Base-by-base conservation (phyloP, 1,284 basidiomycete species). In the Taiwanofungus camphoratus region DNA sequence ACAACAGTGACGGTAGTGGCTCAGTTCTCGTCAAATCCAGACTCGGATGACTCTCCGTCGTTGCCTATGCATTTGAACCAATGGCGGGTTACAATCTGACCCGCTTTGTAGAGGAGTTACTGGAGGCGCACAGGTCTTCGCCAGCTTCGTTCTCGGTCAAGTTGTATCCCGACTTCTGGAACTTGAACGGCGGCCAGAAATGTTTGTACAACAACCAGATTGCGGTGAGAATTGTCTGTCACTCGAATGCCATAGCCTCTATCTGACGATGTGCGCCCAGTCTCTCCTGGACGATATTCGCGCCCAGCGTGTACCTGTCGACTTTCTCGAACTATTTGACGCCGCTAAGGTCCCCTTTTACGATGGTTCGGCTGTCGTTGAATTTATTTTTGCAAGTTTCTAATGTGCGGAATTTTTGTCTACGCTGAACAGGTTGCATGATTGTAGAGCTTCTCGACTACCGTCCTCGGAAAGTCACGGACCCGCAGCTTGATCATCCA, bases 401-500 rank as follows among this genome's bases (percentile, higher is more conserved):
- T 23, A 9, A 9, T 20, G 3, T 18, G 31, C 31, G 11, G 26
- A 29, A 29, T 29, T 7, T 0, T 34, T 30, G 20, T 42, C 1
- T n/a, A n/a, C n/a, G n/a, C n/a, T n/a, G n/a, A n/a, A n/a, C 42
- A 90, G 87, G 87, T 26, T 87, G 85, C 54, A 76, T 90, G 72
- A 73, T 90, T 45, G 86, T 88, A 3, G 87, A 90, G 55, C 68
- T 89, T 12, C 65, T 83, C 29, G 85, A 90, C 57, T 84, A 84
- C 53, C 70, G 84, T 9, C 76, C 31, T 79, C 68, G 72, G 42
- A 73, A 65, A 57, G 61, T 58, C 41, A 77, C 72, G 42, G 79
- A 84, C 23, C 65, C 69, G 30, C 57, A 69, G 4, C 66, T 72
- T 16, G 76, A 76, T 52, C 73, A 72, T 44, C 80, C 82, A 1